Base-by-base conservation (phyloP, 345 rosid genomes). In the Ceriops tagal region DNA sequence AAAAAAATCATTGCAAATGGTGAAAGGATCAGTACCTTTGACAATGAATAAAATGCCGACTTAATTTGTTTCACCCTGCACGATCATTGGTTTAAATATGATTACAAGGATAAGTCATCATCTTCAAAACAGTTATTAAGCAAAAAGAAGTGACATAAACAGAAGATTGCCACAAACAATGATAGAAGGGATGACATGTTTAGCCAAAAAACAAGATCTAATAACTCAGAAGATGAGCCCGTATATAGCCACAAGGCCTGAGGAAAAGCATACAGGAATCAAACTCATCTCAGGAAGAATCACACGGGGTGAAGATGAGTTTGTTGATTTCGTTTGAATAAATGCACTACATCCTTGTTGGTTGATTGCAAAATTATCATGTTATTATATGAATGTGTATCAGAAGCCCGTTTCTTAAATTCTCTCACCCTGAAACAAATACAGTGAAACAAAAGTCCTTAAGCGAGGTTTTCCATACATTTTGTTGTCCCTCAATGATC, bases 41-140 rank as follows among this genome's bases (percentile, higher is more conserved):
- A 8, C 71, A 93, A 64, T 26, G 96, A 88, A 77, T 93, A 91
- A 79, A 93, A 93, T 61, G 96, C 87, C 78, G 98, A 93, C 71
- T 93, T 91, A 84, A 93, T 93, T 84, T 93, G 92, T 78, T 83
- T 81, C 80, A 89, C 84, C 84, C 97, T 93, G 88, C 56, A 71
- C 62, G 70, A 62, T 67, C 59, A 70, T 9, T 30, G 31, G 28
- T 22, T 30, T n/a, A 53, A 56, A 26, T 6, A 68, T 55, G 16
- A 49, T 15, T 5, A 58, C 16, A 58, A 32, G 15, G n/a, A 18
- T 20, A 49, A 39, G 24, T 20, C 15, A 30, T 55, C 13, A 47
- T 22, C 18, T 10, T 27, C 35, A 60, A 3, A 30, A 53, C 26
- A 47, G 46, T 21, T 22, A 43, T 56, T 56, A 56, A 27, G 59